Evolutionary conservation across 2,329 filamentous ascomycete genomes (phyloP).

Genomic region (Raffaelea ambrosiae): DNA sequence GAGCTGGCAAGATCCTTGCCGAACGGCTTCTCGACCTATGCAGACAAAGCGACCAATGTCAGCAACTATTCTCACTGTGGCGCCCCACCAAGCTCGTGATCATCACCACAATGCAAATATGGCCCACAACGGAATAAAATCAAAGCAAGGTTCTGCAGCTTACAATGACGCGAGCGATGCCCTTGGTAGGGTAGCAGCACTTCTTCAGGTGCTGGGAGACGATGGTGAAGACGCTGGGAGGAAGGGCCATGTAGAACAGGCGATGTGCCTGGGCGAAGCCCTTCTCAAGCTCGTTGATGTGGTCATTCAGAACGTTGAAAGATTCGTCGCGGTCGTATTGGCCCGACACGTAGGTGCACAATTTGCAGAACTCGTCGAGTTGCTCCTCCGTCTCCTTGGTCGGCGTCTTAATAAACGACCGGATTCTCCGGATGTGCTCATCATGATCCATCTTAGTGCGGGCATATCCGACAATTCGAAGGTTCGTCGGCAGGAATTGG

Average conservation of each 20-base stretch:
- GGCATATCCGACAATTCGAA: slow-evolving; percentile 97
- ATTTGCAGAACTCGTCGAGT: slow-evolving; percentile 75
- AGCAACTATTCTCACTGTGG: no score
- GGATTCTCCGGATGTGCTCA: slow-evolving; percentile 89
- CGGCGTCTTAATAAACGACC: slow-evolving; percentile 97
- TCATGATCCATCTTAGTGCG: slow-evolving; percentile 98
- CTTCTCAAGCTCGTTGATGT: slow-evolving; percentile 78
- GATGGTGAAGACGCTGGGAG: slow-evolving; percentile 94
- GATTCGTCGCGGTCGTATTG: slow-evolving; percentile 97
- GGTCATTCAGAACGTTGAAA: slow-evolving; percentile 76
- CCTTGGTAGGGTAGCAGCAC: slow-evolving; percentile 88
- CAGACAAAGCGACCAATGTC: neutral
- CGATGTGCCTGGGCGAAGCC: slow-evolving; percentile 77
- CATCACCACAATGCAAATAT: neutral
- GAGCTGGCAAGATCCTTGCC: slow-evolving; percentile 95
- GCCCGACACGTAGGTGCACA: slow-evolving; percentile 92
- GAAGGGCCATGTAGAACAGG: slow-evolving; percentile 98
- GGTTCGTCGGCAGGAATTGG: slow-evolving; percentile 95
- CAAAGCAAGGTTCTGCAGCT: slow-evolving; percentile 22
- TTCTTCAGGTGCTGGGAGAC: slow-evolving; percentile 96
- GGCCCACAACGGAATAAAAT: neutral
- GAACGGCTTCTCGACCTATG: slow-evolving; percentile 98
- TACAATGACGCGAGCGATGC: slow-evolving; percentile 91
- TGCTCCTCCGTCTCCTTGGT: slow-evolving; percentile 97
- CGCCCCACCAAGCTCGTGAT: neutral